Evolutionary conservation across 805 yeast genomes (phyloP), one percentile per base, ranked within the genome.

Genomic region (Pichia insulana): DNA sequence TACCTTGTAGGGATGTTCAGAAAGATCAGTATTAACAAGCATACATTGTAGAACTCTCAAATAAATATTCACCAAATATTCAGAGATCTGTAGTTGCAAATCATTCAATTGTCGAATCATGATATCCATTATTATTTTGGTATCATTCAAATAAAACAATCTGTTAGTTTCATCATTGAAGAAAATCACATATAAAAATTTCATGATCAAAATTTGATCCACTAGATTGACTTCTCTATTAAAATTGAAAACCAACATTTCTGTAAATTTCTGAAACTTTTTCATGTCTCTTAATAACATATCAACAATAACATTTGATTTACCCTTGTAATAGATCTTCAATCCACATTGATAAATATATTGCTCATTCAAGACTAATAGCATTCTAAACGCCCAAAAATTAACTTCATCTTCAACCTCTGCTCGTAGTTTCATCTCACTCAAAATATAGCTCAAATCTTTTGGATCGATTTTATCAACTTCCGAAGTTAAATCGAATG

Each of bases 301-400:
- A 4, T 70, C 66, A 53, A 83, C 75, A 2, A 84, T 81, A 44
- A 71, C 73, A 51, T 78, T 74, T 16, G 41, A 47, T 1, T 47
- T 47, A 12, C 37, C 44, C 12, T 42, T 43, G 1, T 19, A 22
- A 7, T 25, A 30, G 7, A 50, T 41, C 30, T 58, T 53, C 4
- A 41, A 26, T 60, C 36, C 30, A 39, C 37, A 6, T 43, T 31
- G 6, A 54, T 69, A 53, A 80, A 89, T 76, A 60, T 77, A 89
- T 61, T 89, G 96, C 57, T 89, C 96, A 61, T 89, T 89, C 20
- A 89, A 65, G 1, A 87, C 79, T 32, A 89, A 64, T 11, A 89
- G 59, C 13, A 85, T 64, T 53, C 78, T 80, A 64, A 88, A 79
- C 47, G 81, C 78, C 32, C 84, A 74, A 47, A 76, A 77, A 54